phyloP scores from a whole-genome alignment of 257 asterid species.

The Gynochthodes officinalis region DNA sequence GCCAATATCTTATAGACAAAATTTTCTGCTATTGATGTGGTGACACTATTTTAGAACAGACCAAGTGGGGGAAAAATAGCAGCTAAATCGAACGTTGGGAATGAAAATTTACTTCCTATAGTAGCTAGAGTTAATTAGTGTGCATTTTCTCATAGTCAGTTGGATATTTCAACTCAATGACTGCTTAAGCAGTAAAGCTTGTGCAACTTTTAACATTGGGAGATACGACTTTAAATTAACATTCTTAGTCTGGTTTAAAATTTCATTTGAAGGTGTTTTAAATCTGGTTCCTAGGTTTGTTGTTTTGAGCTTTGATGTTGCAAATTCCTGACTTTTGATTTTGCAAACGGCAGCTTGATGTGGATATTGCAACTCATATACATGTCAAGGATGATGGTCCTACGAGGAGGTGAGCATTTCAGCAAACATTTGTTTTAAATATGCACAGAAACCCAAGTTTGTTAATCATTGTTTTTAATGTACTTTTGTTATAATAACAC shows the following conservation, averaged over 20 bases:
- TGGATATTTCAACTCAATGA: background rate
- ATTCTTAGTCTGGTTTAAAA: background rate
- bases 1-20: background rate
- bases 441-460: background rate
- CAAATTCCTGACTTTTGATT: constrained; percentile 1
- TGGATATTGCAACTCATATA: constrained; percentile 77
- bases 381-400: constrained; percentile 90
- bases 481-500: background rate
- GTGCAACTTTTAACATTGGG: background rate
- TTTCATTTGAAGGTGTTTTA: background rate
- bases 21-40: background rate
- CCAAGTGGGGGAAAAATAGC: background rate
- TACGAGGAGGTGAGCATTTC: constrained; percentile 54
- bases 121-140: background rate
- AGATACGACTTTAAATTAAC: background rate
- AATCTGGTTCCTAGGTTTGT: background rate
- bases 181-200: background rate
- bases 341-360: constrained; percentile 54
- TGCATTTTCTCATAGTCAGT: background rate
- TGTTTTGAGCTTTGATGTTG: background rate
- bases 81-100: background rate
- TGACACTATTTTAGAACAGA: background rate
- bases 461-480: no score
- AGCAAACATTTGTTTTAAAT: constrained; percentile 5
- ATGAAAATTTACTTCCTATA: background rate